Evolutionary conservation across 2,329 filamentous ascomycete species (phyloP), one percentile per base, ranked within the genome.

Genomic region (Diaporthe citrichinensis): DNA sequence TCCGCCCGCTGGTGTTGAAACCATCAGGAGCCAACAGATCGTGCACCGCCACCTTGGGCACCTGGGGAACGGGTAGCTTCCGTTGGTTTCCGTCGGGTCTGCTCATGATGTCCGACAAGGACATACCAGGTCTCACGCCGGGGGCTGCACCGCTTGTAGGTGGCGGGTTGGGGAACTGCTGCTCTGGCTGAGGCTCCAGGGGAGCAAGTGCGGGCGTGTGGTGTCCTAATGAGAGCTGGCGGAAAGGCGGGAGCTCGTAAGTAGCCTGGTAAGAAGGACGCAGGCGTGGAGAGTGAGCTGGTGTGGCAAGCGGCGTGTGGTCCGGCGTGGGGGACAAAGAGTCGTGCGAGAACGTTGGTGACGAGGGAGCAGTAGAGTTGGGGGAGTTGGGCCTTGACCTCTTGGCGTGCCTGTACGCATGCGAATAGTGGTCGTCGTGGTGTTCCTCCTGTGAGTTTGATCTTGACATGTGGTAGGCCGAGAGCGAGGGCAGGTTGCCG

Each of bases 271-370:
- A 93, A 8, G 76, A 77, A 4, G 96, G 95, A 76, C 96, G 91
- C 79, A 99, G 89, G 58, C 97, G 94, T 71, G 97, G 97, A 25
- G 96, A 98, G 85, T 98, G 97, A 58, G 96, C 96, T 6, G 96
- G 96, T 7, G 96, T 99, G 39, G 96, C 96, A 74, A 98, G 92
- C n/a, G 96, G 96, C n/a, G 97, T 98, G 87, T 98, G 96, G 82
- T 98, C 96, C 15, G 96, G 97, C 2, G 96, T 99, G 6, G 96
- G 97, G 14, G 96, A 98, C 62, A 96, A 90, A 15, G 96, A 98
- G 84, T 98, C 95, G 85, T 98, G 95, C 2, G 96, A 98, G 84
- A 98, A 98, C 4, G 96, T 98, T 36, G 96, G 96, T 44, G 96
- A 98, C 36, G 96, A 98, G 28, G 97, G 97, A 65, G 96, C 96